These are phyloP conservation scores for Penicillium samsonianum DNA, from an alignment of 495 filamentous ascomycete genomes.

Conservation along the genomic window DNA sequence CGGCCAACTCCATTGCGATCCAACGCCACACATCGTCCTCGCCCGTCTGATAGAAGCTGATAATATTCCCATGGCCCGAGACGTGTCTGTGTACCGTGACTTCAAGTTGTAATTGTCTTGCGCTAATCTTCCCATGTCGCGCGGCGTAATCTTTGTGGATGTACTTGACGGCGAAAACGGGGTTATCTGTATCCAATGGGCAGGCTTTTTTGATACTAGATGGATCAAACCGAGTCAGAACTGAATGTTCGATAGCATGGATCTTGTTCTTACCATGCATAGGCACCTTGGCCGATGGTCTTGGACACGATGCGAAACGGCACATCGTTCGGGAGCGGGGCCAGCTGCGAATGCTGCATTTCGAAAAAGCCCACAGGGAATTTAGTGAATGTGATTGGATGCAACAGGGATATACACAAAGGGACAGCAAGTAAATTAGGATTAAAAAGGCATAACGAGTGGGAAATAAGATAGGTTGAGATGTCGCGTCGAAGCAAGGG, in stretches of 20 bases:
- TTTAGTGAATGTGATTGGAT: neutral
- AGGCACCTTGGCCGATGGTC: constrained; percentile 93
- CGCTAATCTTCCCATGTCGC: constrained; percentile 81
- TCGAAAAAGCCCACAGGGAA: constrained; percentile 14
- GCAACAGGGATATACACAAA: neutral
- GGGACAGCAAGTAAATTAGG: constrained; percentile 8
- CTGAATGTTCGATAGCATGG: neutral
- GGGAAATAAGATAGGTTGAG: constrained; percentile 2
- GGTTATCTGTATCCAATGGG: constrained; percentile 64
- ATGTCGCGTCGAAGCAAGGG: constrained; percentile 17
- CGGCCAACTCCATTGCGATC: constrained; percentile 98
- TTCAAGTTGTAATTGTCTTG: constrained; percentile 86
- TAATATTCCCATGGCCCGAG: constrained; percentile 87
- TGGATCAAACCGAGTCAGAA: constrained; percentile 14
- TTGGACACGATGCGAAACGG: constrained; percentile 95
- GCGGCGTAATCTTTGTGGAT: constrained; percentile 95
- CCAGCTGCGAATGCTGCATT: constrained; percentile 79
- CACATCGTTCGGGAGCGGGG: constrained; percentile 79
- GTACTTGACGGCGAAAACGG: constrained; percentile 95
- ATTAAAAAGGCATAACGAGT: constrained; percentile 14
- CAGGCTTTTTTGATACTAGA: constrained; percentile 89
- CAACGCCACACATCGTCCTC: constrained; percentile 91
- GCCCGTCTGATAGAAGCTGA: constrained; percentile 83
- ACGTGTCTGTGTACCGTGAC: constrained; percentile 84
- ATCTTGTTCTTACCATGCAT: constrained; percentile 76